Evolutionary conservation across 2,329 filamentous ascomycete genomes (phyloP).

Genomic region (Scytalidium sp.): DNA sequence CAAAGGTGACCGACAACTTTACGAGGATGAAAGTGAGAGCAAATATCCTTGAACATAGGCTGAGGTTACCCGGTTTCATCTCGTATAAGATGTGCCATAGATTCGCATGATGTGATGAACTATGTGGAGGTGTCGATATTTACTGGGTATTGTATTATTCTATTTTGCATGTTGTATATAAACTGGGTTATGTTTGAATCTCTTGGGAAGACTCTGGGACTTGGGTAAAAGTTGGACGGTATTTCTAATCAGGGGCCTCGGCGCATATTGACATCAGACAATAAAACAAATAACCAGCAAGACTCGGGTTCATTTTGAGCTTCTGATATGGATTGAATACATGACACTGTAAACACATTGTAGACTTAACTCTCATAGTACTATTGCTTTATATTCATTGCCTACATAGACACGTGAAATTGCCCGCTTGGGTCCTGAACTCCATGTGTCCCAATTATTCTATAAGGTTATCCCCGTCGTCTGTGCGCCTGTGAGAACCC

Average conservation of each 20-base stretch:
- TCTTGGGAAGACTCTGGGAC: neutral
- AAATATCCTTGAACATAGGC: slow-evolving; percentile 34
- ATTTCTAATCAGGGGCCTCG: neutral
- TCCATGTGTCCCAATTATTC: neutral
- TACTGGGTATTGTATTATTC: neutral
- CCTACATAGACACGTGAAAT: neutral
- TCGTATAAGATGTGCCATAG: neutral
- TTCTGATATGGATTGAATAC: neutral
- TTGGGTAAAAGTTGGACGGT: neutral
- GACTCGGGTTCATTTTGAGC: neutral
- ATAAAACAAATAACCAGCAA: too few species aligned
- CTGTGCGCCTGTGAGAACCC: neutral
- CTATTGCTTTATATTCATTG: neutral
- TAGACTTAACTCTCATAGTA: neutral
- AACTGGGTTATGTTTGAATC: neutral
- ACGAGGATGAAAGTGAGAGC: slow-evolving; percentile 57
- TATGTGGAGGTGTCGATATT: neutral
- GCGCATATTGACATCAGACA: neutral
- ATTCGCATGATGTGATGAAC: neutral
- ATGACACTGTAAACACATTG: neutral
- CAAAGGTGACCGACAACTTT: slow-evolving; percentile 79
- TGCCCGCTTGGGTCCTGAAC: neutral
- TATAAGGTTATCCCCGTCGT: neutral
- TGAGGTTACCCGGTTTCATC: neutral
- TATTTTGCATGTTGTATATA: neutral